Evolutionary conservation across 1,139 yeast genomes (phyloP).

Genomic region (Yarrowia galli): DNA sequence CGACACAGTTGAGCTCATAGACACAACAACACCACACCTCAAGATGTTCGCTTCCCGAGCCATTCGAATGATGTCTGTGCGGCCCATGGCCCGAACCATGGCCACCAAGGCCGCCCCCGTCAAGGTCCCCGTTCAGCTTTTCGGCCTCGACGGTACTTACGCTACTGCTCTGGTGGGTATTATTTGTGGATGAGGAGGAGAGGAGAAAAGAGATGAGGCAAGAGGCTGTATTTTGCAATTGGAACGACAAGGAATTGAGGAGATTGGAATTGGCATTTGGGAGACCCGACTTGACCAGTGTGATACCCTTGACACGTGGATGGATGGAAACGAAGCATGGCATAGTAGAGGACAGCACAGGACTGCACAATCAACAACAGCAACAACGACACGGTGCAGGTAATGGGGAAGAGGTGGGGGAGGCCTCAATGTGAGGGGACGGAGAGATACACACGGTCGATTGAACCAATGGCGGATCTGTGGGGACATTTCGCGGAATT

Average conservation of each 20-base stretch:
- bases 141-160: slow-evolving; percentile 95
- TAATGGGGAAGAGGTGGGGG: neutral
- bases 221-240: neutral
- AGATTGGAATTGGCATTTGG: neutral
- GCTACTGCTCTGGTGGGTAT: slow-evolving; percentile 75
- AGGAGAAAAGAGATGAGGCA: too few species aligned
- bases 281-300: too few species aligned
- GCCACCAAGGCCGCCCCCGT: slow-evolving; percentile 66
- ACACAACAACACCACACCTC: slow-evolving; percentile 34
- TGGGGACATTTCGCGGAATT: too few species aligned
- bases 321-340: neutral
- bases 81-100: slow-evolving; percentile 48
- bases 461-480: too few species aligned
- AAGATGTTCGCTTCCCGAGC: slow-evolving; percentile 39
- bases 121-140: slow-evolving; percentile 92
- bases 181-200: neutral
- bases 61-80: slow-evolving; percentile 38
- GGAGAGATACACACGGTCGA: too few species aligned
- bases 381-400: neutral
- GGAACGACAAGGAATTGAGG: neutral
- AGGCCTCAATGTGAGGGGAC: neutral
- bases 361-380: neutral
- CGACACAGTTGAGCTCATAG: slow-evolving; percentile 35
- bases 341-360: neutral
- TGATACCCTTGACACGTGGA: slow-evolving; percentile 32